Evolutionary conservation across 1,139 yeast species (phyloP).

Genomic region (Zygosaccharomyces sapae): DNA sequence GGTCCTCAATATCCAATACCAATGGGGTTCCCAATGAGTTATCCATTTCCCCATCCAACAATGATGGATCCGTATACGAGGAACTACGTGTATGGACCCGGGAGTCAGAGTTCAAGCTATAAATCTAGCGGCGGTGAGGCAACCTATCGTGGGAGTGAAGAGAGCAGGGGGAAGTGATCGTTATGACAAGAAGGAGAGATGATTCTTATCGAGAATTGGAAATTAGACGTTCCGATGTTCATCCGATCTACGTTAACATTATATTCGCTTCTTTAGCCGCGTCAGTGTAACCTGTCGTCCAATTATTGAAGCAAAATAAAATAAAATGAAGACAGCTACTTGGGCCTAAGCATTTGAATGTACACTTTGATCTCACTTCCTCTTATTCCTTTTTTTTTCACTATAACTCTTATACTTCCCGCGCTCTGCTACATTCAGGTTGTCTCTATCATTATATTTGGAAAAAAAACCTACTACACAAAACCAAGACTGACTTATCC

Average conservation of each 20-base stretch:
- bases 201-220: too few relatives aligned
- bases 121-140: conserved; percentile 25
- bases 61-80: not conserved
- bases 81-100: conserved; percentile 1
- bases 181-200: not conserved
- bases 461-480: too few relatives aligned
- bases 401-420: too few relatives aligned
- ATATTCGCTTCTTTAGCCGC: not conserved
- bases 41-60: not conserved
- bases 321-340: not conserved
- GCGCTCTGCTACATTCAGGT: too few relatives aligned
- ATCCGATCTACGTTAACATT: too few relatives aligned
- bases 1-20: not conserved
- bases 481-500: too few relatives aligned
- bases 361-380: too few relatives aligned
- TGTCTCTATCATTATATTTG: too few relatives aligned
- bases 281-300: not conserved
- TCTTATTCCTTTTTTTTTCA: too few relatives aligned
- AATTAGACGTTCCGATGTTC: too few relatives aligned
- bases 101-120: conserved; percentile 14
- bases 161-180: not conserved
- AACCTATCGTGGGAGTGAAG: conserved; percentile 16
- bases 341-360: not conserved
- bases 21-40: not conserved
- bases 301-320: not conserved